Percentiles rank a stretch among this genome's conserved stretches.
phyloP scores from a whole-genome alignment of 1,284 basidiomycete genomes.

The Leccinum pachyderme region DNA sequence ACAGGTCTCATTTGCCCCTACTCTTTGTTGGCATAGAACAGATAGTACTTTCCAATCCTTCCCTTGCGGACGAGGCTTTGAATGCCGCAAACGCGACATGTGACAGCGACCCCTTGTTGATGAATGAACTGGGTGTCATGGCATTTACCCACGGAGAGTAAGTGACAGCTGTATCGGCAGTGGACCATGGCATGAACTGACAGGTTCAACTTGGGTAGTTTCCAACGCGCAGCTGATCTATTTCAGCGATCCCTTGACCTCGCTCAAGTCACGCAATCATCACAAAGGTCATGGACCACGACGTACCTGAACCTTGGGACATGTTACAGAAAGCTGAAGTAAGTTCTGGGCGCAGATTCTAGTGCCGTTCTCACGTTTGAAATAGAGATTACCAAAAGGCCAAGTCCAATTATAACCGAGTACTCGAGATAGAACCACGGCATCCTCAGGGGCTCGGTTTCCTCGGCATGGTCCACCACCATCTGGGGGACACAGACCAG shows the following conservation, averaged over 20 bases:
- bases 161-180: slow-evolving; percentile 32
- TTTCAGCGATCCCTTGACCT: slow-evolving; percentile 74
- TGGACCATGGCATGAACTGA: slow-evolving; percentile 1
- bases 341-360: slow-evolving; percentile 25
- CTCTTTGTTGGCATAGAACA: slow-evolving; percentile 99
- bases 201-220: slow-evolving; percentile 37
- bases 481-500: slow-evolving; percentile 67
- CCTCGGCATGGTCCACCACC: slow-evolving; percentile 81
- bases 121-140: slow-evolving; percentile 94
- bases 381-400: slow-evolving; percentile 70
- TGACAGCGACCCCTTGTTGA: slow-evolving; percentile 81
- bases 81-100: slow-evolving; percentile 79
- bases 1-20: slow-evolving; percentile 87
- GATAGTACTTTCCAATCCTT: slow-evolving; percentile 82
- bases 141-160: slow-evolving; percentile 84
- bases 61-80: slow-evolving; percentile 85
- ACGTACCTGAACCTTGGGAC: slow-evolving; percentile 92
- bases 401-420: slow-evolving; percentile 66
- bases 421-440: slow-evolving; percentile 79
- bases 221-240: slow-evolving; percentile 63
- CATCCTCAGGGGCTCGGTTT: slow-evolving; percentile 78
- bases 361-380: slow-evolving; percentile 8
- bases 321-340: slow-evolving; percentile 78
- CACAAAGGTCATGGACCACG: slow-evolving; percentile 79
- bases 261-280: slow-evolving; percentile 81